Percentiles rank a stretch among this genome's conserved stretches.
These are phyloP conservation scores for Shiraia sp. DNA, from an alignment of 2,329 filamentous ascomycete species.

Conservation along the genomic window DNA sequence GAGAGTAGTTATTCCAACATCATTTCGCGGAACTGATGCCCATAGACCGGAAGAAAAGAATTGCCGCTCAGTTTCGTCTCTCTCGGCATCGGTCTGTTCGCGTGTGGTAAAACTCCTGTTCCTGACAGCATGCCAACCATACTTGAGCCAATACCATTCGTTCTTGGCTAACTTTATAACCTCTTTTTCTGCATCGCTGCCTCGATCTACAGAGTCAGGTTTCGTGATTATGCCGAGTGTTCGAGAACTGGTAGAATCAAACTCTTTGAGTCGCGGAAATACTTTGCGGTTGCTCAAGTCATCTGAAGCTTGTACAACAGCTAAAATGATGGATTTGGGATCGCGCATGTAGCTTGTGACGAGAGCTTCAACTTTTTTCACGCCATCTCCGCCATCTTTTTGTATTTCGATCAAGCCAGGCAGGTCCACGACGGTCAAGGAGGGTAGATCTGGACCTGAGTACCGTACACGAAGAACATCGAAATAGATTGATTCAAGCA, in stretches of 20 bases:
- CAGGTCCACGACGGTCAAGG: constrained; percentile 60
- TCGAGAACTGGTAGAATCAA: constrained; percentile 40
- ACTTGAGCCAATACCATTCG: constrained; percentile 29
- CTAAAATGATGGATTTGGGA: constrained; percentile 51
- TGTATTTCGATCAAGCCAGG: constrained; percentile 58
- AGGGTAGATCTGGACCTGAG: constrained; percentile 40
- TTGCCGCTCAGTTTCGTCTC: constrained; percentile 27
- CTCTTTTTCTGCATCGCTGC: constrained; percentile 26
- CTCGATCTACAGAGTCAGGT: constrained; percentile 40
- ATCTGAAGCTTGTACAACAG: constrained; percentile 47
- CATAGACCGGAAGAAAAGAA: constrained; percentile 29
- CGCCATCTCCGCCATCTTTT: constrained; percentile 51
- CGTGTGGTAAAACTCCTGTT: constrained; percentile 35
- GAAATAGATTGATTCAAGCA: constrained; percentile 15
- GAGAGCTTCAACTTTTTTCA: constrained; percentile 52
- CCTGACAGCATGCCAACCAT: constrained; percentile 46
- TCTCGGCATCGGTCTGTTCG: constrained; percentile 17
- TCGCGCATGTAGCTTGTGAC: constrained; percentile 49
- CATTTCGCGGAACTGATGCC: constrained; percentile 16
- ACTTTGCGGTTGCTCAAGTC: constrained; percentile 32
- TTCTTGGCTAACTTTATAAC: constrained; percentile 38
- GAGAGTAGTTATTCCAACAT: constrained; percentile 37
- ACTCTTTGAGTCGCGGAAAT: constrained; percentile 14
- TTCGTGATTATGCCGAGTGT: constrained; percentile 54
- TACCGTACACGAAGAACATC: constrained; percentile 37